These are phyloP conservation scores for Solanum hybrid DNA, from an alignment of 305 asterid species.

Conservation along the genomic window DNA sequence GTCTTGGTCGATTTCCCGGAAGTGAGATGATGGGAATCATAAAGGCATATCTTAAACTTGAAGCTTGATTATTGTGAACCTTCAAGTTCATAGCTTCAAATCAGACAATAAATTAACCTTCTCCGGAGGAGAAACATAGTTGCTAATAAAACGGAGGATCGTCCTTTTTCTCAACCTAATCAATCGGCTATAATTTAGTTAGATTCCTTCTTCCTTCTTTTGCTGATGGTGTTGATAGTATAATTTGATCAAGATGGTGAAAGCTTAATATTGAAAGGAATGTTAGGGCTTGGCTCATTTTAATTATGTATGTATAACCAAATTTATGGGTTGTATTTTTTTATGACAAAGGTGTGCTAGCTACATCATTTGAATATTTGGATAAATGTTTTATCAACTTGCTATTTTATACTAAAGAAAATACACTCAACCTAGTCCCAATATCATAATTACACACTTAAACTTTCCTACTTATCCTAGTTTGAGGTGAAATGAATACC, in stretches of 20 bases:
- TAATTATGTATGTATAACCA: neutral
- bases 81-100: neutral
- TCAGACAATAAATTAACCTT: neutral
- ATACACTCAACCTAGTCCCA: neutral
- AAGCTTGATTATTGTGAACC: neutral
- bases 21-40: conserved; percentile 91
- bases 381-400: neutral
- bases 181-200: neutral
- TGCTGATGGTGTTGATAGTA: neutral
- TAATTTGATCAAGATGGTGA: neutral
- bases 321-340: neutral
- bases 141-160: neutral
- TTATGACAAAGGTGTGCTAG: neutral
- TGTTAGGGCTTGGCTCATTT: neutral
- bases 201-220: neutral
- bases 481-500: neutral
- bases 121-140: neutral
- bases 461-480: neutral
- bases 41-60: conserved; percentile 45
- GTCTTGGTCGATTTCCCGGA: conserved; percentile 82
- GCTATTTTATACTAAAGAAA: neutral
- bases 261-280: neutral
- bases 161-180: neutral
- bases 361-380: neutral
- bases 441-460: too few relatives aligned